Percentiles rank a stretch among this genome's conserved stretches.
Conservation (phyloP, 106 monocot genomes). For the Acorus calamus region DNA sequence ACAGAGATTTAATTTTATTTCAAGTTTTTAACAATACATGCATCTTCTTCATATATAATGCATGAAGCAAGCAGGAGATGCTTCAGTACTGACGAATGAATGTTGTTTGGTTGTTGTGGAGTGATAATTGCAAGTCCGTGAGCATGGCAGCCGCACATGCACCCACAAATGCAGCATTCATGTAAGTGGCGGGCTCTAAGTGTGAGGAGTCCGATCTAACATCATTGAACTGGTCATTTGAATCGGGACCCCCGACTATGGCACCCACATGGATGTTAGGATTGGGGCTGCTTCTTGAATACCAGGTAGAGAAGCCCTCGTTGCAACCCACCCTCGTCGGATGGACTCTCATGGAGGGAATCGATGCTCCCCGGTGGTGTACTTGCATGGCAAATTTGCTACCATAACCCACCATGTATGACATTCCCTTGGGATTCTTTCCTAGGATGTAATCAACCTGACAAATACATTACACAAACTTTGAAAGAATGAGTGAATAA, state of each 20-base stretch:
- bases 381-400: conserved; percentile 25
- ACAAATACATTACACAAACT: background rate
- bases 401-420: conserved; percentile 52
- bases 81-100: too few relatives aligned
- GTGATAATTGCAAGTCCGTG: background rate
- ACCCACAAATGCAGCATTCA: conserved; percentile 53
- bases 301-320: conserved; percentile 32
- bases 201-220: conserved; percentile 25
- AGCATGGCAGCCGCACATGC: conserved; percentile 21
- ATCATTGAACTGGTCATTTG: conserved; percentile 34
- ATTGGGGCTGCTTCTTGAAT: conserved; percentile 14
- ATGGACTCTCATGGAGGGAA: conserved; percentile 30
- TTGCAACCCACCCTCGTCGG: conserved; percentile 23
- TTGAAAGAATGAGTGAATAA: too few relatives aligned
- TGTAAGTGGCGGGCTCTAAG: conserved; percentile 48
- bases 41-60: too few relatives aligned
- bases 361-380: conserved; percentile 47
- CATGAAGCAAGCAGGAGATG: too few relatives aligned
- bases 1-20: too few relatives aligned
- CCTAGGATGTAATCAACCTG: conserved; percentile 56
- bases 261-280: conserved; percentile 44
- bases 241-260: conserved; percentile 49
- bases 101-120: too few relatives aligned
- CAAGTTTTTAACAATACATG: too few relatives aligned
- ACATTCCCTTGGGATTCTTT: conserved; percentile 28